Evolutionary conservation across 495 filamentous ascomycete species (phyloP).

Genomic region (Hypomontagnella monticulosa): DNA sequence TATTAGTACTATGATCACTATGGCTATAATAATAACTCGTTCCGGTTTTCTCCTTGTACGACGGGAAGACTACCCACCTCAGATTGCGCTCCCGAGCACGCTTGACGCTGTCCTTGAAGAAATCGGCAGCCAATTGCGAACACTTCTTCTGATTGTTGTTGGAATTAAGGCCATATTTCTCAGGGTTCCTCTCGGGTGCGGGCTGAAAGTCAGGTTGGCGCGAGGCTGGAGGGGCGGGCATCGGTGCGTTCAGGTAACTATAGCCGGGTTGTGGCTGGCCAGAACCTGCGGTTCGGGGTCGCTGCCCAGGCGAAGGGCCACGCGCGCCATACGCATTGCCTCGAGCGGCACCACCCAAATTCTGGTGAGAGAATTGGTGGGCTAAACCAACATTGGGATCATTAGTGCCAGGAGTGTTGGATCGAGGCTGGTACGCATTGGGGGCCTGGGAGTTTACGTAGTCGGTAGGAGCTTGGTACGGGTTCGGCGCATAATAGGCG

Average conservation of each 20-base stretch:
- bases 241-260: conserved; percentile 71
- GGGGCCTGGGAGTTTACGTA: conserved; percentile 33
- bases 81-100: conserved; percentile 90
- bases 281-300: conserved; percentile 81
- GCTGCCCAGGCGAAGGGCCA: conserved; percentile 73
- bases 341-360: conserved; percentile 76
- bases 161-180: conserved; percentile 70
- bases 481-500: conserved; percentile 70
- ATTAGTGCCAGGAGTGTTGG: conserved; percentile 64
- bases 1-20: background rate
- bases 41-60: too few species aligned
- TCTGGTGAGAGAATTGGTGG: conserved; percentile 97
- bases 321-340: conserved; percentile 72
- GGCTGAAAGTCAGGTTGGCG: conserved; percentile 60
- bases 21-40: conserved; percentile 1
- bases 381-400: conserved; percentile 85
- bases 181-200: conserved; percentile 75
- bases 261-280: conserved; percentile 66
- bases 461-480: conserved; percentile 36
- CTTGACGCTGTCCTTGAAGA: conserved; percentile 96
- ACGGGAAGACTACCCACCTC: conserved; percentile 67
- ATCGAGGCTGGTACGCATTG: conserved; percentile 66
- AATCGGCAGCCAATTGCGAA: conserved; percentile 79
- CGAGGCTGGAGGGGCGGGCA: conserved; percentile 56
- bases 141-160: conserved; percentile 80